Conservation (phyloP, 140 eudicot species). For the Oenanthe javanica region DNA sequence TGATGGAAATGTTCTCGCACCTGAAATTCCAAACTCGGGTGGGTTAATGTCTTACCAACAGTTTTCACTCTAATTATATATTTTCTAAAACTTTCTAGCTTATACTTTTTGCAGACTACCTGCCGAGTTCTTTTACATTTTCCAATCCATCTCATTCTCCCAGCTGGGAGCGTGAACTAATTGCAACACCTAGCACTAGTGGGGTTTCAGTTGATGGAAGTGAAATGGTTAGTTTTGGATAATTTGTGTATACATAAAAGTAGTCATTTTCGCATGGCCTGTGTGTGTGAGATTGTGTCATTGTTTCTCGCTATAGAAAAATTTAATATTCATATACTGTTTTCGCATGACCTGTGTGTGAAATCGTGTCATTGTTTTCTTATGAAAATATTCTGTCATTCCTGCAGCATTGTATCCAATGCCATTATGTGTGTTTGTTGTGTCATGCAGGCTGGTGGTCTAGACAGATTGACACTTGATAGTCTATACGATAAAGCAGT, state of each 20-base stretch:
- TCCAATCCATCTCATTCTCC: constrained; percentile 28
- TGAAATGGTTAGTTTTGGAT: constrained; percentile 32
- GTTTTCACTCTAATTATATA: background rate
- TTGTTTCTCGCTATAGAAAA: background rate
- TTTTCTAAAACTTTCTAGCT: background rate
- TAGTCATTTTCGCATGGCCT: background rate
- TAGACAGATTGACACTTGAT: background rate
- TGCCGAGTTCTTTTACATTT: background rate
- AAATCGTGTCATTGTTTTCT: no score
- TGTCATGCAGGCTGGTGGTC: constrained; percentile 6
- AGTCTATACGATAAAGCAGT: background rate
- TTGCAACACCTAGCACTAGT: constrained; percentile 73
- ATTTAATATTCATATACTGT: no score
- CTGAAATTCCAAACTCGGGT: constrained; percentile 20
- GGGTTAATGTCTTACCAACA: background rate
- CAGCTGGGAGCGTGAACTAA: constrained; percentile 75
- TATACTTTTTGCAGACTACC: constrained; percentile 11
- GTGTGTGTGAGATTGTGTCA: background rate
- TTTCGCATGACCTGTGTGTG: no score
- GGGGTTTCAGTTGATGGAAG: constrained; percentile 31
- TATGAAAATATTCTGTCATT: background rate
- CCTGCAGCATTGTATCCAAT: background rate
- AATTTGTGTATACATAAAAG: constrained; percentile 3
- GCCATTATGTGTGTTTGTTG: background rate
- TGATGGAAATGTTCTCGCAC: constrained; percentile 13